Conservation (phyloP, 805 yeast species). For the Starmerella bombi region DNA sequence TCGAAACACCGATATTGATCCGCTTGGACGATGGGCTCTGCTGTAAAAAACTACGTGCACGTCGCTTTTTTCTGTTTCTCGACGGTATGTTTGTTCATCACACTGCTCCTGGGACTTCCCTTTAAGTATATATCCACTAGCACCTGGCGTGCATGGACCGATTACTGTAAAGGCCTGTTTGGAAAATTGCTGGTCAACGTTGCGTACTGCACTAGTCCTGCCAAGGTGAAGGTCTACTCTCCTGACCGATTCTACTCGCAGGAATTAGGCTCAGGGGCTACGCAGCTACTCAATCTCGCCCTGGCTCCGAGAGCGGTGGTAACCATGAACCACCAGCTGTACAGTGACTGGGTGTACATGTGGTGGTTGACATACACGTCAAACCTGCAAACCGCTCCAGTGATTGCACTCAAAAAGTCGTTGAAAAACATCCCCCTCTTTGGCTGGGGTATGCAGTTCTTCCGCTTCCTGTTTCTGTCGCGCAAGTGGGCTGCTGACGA, state of each 20-base stretch:
- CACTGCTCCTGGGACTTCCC: constrained; percentile 16
- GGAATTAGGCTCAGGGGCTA: background rate
- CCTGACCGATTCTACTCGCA: background rate
- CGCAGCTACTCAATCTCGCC: constrained; percentile 11
- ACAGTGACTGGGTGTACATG: constrained; percentile 81
- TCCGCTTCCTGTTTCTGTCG: constrained; percentile 61
- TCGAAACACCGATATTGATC: too few relatives aligned
- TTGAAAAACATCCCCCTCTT: constrained; percentile 55
- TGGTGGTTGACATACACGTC: constrained; percentile 79
- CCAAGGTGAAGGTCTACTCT: constrained; percentile 13
- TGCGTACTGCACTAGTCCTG: constrained; percentile 11
- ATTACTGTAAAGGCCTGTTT: constrained; percentile 16
- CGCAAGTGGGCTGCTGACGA: constrained; percentile 80
- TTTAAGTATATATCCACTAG: constrained; percentile 7
- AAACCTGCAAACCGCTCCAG: constrained; percentile 47
- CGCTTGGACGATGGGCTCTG: too few relatives aligned
- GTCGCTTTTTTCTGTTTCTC: constrained; percentile 9
- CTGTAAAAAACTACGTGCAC: constrained; percentile 8
- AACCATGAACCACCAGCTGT: constrained; percentile 86
- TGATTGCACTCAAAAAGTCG: constrained; percentile 67
- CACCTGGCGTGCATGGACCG: constrained; percentile 18
- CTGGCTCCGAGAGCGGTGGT: constrained; percentile 45
- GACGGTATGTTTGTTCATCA: constrained; percentile 6
- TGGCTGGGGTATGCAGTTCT: constrained; percentile 77
- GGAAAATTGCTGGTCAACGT: constrained; percentile 9